A percentile compares a stretch with the other conserved stretches of the same genome.
These are phyloP conservation scores for Podaxis sp. DNA, from an alignment of 768 basidiomycete genomes.

Conservation along the genomic window DNA sequence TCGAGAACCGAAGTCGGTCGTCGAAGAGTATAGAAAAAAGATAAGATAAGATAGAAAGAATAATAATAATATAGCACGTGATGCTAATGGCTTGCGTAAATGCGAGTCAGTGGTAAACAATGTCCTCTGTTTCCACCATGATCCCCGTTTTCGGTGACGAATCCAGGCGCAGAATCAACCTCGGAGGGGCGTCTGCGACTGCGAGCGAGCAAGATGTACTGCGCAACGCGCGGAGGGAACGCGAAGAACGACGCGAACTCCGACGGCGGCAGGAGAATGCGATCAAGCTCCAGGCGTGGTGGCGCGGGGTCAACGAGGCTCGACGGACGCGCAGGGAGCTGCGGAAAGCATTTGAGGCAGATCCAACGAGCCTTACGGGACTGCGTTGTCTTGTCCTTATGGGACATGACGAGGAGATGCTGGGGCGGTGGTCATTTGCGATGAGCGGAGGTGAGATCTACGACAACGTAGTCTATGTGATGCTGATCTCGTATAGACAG, in stretches of 20 bases:
- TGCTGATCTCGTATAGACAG: conserved; percentile 3
- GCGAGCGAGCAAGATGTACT: conserved; percentile 58
- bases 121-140: conserved; percentile 18
- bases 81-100: conserved; percentile 6
- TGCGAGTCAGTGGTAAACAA: background rate
- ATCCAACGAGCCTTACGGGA: conserved; percentile 53
- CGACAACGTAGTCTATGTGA: background rate
- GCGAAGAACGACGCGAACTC: conserved; percentile 55
- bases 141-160: conserved; percentile 51
- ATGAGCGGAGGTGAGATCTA: conserved; percentile 6
- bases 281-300: conserved; percentile 66
- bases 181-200: conserved; percentile 62
- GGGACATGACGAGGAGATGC: conserved; percentile 46
- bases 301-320: conserved; percentile 52
- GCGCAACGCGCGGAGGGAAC: conserved; percentile 57
- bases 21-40: conserved; percentile 33
- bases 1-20: conserved; percentile 43
- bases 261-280: conserved; percentile 61
- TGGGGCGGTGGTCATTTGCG: conserved; percentile 42
- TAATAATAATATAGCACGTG: background rate
- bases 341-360: conserved; percentile 47
- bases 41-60: background rate
- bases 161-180: conserved; percentile 66
- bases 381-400: conserved; percentile 67
- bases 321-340: conserved; percentile 44